phyloP scores from a whole-genome alignment of 140 eudicot species.

The Anethum foeniculum region DNA sequence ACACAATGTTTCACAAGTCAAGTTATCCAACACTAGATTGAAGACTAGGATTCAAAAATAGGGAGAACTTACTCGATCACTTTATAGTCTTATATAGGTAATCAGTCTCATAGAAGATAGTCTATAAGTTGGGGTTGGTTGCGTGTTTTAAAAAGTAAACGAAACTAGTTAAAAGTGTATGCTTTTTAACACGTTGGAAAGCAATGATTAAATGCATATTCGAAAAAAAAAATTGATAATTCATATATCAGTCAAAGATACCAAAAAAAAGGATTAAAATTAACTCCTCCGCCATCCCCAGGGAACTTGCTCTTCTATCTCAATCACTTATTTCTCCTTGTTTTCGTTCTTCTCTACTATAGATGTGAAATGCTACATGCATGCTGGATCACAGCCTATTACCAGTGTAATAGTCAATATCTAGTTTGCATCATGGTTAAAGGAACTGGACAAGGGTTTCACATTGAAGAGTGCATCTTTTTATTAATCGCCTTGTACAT shows the following conservation, averaged over 20 bases:
- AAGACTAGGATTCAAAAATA: neutral
- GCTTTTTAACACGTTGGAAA: neutral
- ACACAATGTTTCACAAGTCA: neutral
- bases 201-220: neutral
- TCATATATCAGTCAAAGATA: neutral
- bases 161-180: neutral
- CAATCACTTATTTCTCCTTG: neutral
- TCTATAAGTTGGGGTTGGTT: neutral
- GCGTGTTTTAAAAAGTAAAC: neutral
- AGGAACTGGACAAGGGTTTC: neutral
- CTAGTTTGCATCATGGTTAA: neutral
- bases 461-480: neutral
- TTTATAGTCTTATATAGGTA: neutral
- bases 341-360: neutral
- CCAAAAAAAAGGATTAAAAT: too few species aligned
- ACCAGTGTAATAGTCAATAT: neutral
- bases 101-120: neutral
- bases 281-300: neutral
- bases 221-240: neutral
- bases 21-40: neutral
- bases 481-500: neutral
- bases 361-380: neutral
- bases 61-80: neutral
- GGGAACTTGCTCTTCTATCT: neutral
- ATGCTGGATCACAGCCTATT: neutral